Evolutionary conservation across 495 filamentous ascomycete genomes (phyloP).

Genomic region (Aspergillus ostianus): DNA sequence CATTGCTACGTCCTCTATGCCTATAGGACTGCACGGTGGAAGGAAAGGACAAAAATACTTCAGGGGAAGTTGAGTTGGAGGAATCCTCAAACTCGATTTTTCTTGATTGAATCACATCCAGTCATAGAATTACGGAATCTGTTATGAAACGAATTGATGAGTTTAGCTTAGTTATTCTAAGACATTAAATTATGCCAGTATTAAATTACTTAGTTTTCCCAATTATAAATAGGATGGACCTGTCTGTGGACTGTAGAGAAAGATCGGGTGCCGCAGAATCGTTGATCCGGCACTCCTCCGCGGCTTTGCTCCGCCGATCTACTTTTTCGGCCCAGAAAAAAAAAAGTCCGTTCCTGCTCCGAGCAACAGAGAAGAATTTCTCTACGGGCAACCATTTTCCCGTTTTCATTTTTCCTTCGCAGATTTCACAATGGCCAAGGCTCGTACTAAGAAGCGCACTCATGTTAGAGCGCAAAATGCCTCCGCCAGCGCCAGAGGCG

Average conservation of each 20-base stretch:
- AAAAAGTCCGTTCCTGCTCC: constrained; percentile 29
- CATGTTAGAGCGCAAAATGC: constrained; percentile 71
- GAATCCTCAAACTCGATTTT: not conserved
- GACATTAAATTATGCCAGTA: not conserved
- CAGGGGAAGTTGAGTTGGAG: not conserved
- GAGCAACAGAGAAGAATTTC: constrained; percentile 13
- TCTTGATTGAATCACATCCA: not conserved
- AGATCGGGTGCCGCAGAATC: constrained; percentile 37
- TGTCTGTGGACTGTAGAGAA: too few relatives aligned
- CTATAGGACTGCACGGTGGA: too few relatives aligned
- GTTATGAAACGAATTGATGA: constrained; percentile 17
- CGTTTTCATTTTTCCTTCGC: constrained; percentile 10
- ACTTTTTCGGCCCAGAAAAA: constrained; percentile 37
- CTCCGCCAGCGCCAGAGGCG: constrained; percentile 47
- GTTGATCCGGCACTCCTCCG: constrained; percentile 36
- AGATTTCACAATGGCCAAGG: constrained; percentile 67
- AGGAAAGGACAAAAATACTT: not conserved
- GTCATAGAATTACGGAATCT: constrained; percentile 9
- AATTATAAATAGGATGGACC: not conserved
- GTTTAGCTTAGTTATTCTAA: constrained; percentile 9
- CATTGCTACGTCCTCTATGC: too few relatives aligned
- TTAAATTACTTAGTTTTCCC: not conserved
- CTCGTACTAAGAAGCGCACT: constrained; percentile 84
- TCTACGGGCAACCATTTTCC: constrained; percentile 9
- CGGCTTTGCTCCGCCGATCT: constrained; percentile 26